Percentiles rank a stretch among this genome's conserved stretches.
Conservation (phyloP, 106 monocot species). For the Agapanthus africanus region DNA sequence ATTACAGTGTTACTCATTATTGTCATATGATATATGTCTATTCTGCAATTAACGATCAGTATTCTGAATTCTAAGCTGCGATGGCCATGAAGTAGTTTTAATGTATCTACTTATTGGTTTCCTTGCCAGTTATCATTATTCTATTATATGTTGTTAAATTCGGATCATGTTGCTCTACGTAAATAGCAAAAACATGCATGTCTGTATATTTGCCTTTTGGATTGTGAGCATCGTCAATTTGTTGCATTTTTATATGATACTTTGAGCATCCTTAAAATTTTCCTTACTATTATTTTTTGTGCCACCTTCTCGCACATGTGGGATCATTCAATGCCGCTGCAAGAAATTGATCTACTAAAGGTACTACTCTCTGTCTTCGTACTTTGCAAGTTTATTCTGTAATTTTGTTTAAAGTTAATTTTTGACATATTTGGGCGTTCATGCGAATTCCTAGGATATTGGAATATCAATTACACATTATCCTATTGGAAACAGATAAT, state of each 20-base stretch:
- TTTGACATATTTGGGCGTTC: no score
- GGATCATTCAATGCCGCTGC: slow-evolving; percentile 28
- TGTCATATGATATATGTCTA: background rate
- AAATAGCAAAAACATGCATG: background rate
- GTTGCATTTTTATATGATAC: background rate
- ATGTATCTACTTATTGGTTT: no score
- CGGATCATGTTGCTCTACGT: background rate
- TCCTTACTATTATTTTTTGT: no score
- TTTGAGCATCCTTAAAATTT: background rate
- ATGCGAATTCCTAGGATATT: no score
- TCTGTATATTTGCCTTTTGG: background rate
- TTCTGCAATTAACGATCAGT: background rate
- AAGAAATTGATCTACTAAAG: slow-evolving; percentile 88
- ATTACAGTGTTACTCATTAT: background rate
- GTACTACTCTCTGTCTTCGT: slow-evolving; percentile 25
- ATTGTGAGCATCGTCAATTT: background rate
- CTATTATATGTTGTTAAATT: background rate
- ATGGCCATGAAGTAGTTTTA: background rate
- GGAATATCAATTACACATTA: no score
- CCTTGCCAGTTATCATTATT: background rate
- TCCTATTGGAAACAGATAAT: no score
- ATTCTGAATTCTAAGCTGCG: background rate
- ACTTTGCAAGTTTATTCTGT: background rate
- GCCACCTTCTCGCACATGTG: no score
- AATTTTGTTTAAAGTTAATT: no score